phyloP scores from a whole-genome alignment of 1,284 basidiomycete species.

The Pseudomicrostroma phylloplanum region DNA sequence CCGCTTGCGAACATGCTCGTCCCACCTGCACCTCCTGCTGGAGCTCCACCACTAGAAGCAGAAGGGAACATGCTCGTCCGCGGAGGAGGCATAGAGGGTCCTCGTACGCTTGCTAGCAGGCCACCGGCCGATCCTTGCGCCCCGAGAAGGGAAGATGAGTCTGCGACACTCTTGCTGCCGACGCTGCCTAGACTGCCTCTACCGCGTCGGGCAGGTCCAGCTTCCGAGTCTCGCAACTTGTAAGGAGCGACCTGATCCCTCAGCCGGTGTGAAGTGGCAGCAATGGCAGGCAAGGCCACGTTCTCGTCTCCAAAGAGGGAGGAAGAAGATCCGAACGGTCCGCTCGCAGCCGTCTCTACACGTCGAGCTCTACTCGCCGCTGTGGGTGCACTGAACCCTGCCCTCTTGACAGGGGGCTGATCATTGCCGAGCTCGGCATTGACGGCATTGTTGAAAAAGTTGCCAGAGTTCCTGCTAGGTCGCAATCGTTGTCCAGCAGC shows the following conservation, averaged over 20 bases:
- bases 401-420: background rate
- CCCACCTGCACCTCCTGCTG: background rate
- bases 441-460: no score
- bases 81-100: background rate
- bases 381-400: background rate
- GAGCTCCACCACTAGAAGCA: background rate
- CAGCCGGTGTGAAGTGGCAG: background rate
- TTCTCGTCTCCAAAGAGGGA: background rate
- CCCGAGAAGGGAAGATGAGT: background rate
- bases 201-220: no score
- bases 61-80: background rate
- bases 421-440: background rate
- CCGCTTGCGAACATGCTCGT: conserved; percentile 4
- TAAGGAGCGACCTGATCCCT: background rate
- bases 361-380: background rate
- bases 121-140: background rate
- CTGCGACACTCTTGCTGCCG: no score
- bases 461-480: background rate
- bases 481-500: background rate
- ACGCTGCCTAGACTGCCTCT: no score
- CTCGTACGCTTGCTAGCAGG: background rate
- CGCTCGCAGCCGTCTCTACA: background rate
- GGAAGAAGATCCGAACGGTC: background rate
- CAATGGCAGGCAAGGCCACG: background rate
- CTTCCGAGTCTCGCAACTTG: no score